A percentile compares a stretch with the other conserved stretches of the same genome.
Conservation (phyloP, 2,329 filamentous ascomycete genomes). For the Pestalotiopsis sp. region DNA sequence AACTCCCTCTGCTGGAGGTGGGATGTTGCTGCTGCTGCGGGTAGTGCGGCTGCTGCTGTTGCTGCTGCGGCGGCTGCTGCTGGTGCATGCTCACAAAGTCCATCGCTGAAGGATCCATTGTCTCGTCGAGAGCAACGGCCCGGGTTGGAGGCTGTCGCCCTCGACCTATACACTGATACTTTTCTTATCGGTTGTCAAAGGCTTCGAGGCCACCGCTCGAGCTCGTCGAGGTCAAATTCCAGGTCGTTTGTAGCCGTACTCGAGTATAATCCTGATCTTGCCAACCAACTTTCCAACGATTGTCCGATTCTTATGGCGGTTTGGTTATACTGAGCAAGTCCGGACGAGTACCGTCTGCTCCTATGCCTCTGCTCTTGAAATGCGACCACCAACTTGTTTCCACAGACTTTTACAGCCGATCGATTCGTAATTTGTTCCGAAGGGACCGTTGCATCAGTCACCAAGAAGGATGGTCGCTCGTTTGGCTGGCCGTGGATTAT, state of each 20-base stretch:
- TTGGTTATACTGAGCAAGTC: too few species aligned
- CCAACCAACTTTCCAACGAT: not conserved
- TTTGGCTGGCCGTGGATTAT: slow-evolving; percentile 16
- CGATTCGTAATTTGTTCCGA: not conserved
- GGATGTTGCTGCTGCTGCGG: not conserved
- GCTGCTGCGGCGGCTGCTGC: slow-evolving; percentile 23
- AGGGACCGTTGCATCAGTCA: not conserved
- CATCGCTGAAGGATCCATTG: slow-evolving; percentile 30
- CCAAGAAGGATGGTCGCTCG: slow-evolving; percentile 11
- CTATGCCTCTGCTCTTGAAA: too few species aligned
- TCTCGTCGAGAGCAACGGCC: slow-evolving; percentile 22
- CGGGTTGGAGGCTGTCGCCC: slow-evolving; percentile 11
- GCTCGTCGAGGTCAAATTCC: not conserved
- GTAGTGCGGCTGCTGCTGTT: slow-evolving; percentile 17
- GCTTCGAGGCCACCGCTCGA: not conserved
- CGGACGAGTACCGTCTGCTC: too few species aligned
- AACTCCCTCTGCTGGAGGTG: slow-evolving; percentile 18
- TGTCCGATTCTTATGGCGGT: too few species aligned
- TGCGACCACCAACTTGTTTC: too few species aligned
- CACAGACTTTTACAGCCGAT: too few species aligned
- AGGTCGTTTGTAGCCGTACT: not conserved
- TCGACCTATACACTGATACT: not conserved
- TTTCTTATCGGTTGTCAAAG: not conserved
- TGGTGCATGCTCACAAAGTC: slow-evolving; percentile 28
- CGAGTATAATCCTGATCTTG: not conserved